Evolutionary conservation across 2,329 filamentous ascomycete species (phyloP), one percentile per base, ranked within the genome.

Genomic region (Talaromyces amestolkiae): DNA sequence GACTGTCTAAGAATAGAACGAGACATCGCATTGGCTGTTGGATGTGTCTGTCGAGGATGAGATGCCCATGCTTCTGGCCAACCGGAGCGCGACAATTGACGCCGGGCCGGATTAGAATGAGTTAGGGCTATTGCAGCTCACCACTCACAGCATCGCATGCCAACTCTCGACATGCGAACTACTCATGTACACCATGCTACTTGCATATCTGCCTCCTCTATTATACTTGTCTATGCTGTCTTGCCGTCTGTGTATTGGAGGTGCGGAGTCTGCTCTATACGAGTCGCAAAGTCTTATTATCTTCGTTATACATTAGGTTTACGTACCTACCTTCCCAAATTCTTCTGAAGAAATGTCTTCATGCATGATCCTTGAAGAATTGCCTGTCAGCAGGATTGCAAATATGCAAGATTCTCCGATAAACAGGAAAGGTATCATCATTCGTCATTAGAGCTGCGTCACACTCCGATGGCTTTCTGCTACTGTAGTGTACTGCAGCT

Each of bases 1-100:
- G 56, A 22, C 24, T 9, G n/a, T 31, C 64, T 65, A 65, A 62
- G 41, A 62, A 65, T 66, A 63, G 64, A 61, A 58, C 22, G 15
- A 35, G 33, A 9, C 17, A 59, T 17, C 24, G 19, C 33, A 59
- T 45, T 59, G 39, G 56, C 13, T 19, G 37, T 59, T 10, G 33
- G 17, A 13, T n/a, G 22, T 59, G 22, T 31, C 22, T 37, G 22
- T 13, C n/a, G n/a, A 24, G 11, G 31, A 24, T 19, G 27, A 33
- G 51, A 54, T 47, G 53, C 31, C 8, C 51, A 39, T 35, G 53
- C 49, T 64, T 39, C 39, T 45, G 33, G 51, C 64, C 64, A 65
- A 61, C 54, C 31, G 31, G 64, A 58, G 19, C 1, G 35, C 43
- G 43, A 19, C 10, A 35, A 47, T 65, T 65, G 58, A 41, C 64